phyloP scores from a whole-genome alignment of 306 rosid genomes.

The Vigna unguiculata region DNA sequence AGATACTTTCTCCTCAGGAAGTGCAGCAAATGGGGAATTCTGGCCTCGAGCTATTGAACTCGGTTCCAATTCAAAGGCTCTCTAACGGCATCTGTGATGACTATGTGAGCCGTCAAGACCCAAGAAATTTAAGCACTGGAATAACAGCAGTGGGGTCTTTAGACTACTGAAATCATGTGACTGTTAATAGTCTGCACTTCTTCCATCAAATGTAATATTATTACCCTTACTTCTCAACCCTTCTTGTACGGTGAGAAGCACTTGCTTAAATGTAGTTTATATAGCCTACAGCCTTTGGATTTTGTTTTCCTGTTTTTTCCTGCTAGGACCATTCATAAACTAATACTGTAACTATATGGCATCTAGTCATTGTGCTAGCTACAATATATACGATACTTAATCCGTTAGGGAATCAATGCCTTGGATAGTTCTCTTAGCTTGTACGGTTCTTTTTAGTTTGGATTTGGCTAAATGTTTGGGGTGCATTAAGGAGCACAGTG shows the following conservation, averaged over 20 bases:
- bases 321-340: slow-evolving; percentile 62
- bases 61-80: slow-evolving; percentile 86
- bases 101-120: slow-evolving; percentile 77
- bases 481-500: background rate
- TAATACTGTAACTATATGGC: slow-evolving; percentile 72
- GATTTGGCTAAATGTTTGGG: background rate
- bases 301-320: slow-evolving; percentile 40
- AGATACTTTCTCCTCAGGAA: slow-evolving; percentile 96
- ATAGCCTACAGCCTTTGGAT: slow-evolving; percentile 49
- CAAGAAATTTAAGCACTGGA: slow-evolving; percentile 75
- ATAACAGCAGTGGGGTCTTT: slow-evolving; percentile 84
- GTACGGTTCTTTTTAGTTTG: background rate
- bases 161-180: slow-evolving; percentile 65
- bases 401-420: slow-evolving; percentile 63
- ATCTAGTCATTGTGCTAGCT: slow-evolving; percentile 50
- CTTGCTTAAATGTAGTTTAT: slow-evolving; percentile 58
- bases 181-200: slow-evolving; percentile 50
- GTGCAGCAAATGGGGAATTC: slow-evolving; percentile 92
- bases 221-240: slow-evolving; percentile 52
- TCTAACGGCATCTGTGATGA: slow-evolving; percentile 73
- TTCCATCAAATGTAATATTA: slow-evolving; percentile 54
- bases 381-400: slow-evolving; percentile 60
- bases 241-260: slow-evolving; percentile 50
- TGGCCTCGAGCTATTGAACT: slow-evolving; percentile 77
- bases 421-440: slow-evolving; percentile 46